Evolutionary conservation across 139 green algal genomes (phyloP), one percentile per base, ranked within the genome.

Genomic region (Dunaliella sp.): DNA sequence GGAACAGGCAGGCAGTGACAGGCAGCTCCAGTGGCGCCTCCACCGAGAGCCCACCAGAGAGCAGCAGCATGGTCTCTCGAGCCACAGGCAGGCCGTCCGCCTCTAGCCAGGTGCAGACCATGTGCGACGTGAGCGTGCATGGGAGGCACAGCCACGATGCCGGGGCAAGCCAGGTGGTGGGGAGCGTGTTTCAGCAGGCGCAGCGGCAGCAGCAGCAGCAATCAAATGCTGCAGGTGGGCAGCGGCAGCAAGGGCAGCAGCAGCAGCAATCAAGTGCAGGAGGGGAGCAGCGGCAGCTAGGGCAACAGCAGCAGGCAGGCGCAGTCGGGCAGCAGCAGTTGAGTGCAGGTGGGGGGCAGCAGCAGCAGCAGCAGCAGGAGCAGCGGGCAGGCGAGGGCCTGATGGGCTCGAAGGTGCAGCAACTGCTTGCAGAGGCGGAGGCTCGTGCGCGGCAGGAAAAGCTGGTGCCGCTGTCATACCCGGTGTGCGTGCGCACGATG

Each of bases 401-500:
- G 7, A 65, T 65, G 48, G 48, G 48, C 16, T 7, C 48, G 7
- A 65, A 65, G 48, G 48, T 65, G 48, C 7, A 65, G 48, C 48
- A 65, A 16, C 48, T 65, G 48, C 48, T 65, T 7, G 48, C 48
- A 65, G 48, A 65, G 48, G 48, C 48, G 16, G 48, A 65, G 48
- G 48, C 48, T 7, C 48, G 48, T 65, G 48, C 48, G 16, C 48
- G 16, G 48, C 7, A 65, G 48, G 7, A 65, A 65, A 65, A 16
- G 48, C 7, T 26, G 1, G 12, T 38, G 80, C 37, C 80, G 3
- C 26, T 84, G 2, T 24, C 2, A 25, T 84, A 37, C 38, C 80
- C 80, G 32, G n/a, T 84, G 80, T 38, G 33, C 1, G 36, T 84
- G 80, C 37, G 80, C 38, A 84, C 80, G 22, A 37, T 84, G 38